These are phyloP conservation scores for Euclidium syriacum DNA, from an alignment of 345 rosid species.

Conservation along the genomic window DNA sequence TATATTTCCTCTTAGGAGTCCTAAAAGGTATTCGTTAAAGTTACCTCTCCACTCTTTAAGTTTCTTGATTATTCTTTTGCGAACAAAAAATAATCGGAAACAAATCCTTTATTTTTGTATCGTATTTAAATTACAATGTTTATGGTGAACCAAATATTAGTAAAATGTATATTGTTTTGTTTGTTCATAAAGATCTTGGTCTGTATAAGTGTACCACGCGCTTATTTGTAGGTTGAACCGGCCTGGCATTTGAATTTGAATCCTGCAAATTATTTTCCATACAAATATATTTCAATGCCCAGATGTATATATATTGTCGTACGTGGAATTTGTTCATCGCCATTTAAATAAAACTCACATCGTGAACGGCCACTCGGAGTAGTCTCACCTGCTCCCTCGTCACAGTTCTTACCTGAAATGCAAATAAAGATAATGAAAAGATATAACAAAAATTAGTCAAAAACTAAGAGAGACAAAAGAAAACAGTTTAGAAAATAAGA, in stretches of 20 bases:
- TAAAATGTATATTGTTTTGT: slow-evolving; percentile 3
- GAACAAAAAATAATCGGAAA: too few relatives aligned
- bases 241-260: slow-evolving; percentile 57
- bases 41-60: too few relatives aligned
- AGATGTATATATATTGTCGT: neutral
- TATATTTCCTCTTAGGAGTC: too few relatives aligned
- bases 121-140: neutral
- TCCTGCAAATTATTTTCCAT: slow-evolving; percentile 7
- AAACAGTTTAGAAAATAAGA: neutral
- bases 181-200: slow-evolving; percentile 25
- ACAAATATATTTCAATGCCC: neutral
- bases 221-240: slow-evolving; percentile 40
- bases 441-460: neutral
- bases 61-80: too few relatives aligned
- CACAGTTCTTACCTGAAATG: slow-evolving; percentile 54
- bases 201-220: slow-evolving; percentile 42
- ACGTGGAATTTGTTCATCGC: neutral
- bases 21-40: too few relatives aligned
- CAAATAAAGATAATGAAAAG: neutral
- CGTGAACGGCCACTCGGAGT: slow-evolving; percentile 77
- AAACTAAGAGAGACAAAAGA: neutral
- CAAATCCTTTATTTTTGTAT: neutral
- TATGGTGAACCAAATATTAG: neutral
- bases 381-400: slow-evolving; percentile 47
- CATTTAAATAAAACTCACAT: slow-evolving; percentile 41